These are phyloP conservation scores for Alternaria ventricosa DNA, from an alignment of 2,329 filamentous ascomycete genomes.

Conservation along the genomic window DNA sequence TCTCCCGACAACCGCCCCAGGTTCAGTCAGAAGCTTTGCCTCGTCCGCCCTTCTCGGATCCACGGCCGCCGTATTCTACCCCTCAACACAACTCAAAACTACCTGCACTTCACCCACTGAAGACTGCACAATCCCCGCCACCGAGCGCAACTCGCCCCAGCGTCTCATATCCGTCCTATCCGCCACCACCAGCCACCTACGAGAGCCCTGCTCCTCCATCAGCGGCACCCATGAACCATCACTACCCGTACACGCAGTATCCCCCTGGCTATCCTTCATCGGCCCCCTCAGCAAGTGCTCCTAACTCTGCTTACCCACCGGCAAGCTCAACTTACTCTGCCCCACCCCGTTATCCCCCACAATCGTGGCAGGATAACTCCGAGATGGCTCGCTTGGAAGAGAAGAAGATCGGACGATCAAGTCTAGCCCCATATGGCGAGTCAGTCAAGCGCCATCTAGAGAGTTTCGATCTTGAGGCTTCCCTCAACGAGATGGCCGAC, in stretches of 20 bases:
- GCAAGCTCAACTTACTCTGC: slow-evolving; percentile 50
- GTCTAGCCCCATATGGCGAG: slow-evolving; percentile 50
- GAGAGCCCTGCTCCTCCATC: slow-evolving; percentile 46
- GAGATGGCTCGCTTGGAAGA: slow-evolving; percentile 43
- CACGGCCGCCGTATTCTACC: slow-evolving; percentile 36
- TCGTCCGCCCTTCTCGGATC: slow-evolving; percentile 37
- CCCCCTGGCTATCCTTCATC: slow-evolving; percentile 50
- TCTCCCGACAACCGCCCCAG: slow-evolving; percentile 39
- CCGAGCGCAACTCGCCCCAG: slow-evolving; percentile 29
- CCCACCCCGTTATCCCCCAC: slow-evolving; percentile 43
- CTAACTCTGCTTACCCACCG: slow-evolving; percentile 51
- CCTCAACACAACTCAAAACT: slow-evolving; percentile 43
- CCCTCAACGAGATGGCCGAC: slow-evolving; percentile 58
- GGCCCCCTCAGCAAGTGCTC: slow-evolving; percentile 43
- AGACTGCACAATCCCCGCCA: slow-evolving; percentile 46
- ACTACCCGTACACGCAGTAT: slow-evolving; percentile 52
- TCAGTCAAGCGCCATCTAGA: slow-evolving; percentile 70
- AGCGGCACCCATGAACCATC: slow-evolving; percentile 48
- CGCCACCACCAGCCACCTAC: slow-evolving; percentile 43
- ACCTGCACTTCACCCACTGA: slow-evolving; percentile 46
- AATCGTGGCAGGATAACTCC: slow-evolving; percentile 48
- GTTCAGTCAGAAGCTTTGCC: slow-evolving; percentile 37
- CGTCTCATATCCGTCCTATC: slow-evolving; percentile 38
- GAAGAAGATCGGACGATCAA: slow-evolving; percentile 45
- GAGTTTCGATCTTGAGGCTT: slow-evolving; percentile 64